These are phyloP conservation scores for Rhazya stricta DNA, from an alignment of 257 asterid species.

Conservation along the genomic window DNA sequence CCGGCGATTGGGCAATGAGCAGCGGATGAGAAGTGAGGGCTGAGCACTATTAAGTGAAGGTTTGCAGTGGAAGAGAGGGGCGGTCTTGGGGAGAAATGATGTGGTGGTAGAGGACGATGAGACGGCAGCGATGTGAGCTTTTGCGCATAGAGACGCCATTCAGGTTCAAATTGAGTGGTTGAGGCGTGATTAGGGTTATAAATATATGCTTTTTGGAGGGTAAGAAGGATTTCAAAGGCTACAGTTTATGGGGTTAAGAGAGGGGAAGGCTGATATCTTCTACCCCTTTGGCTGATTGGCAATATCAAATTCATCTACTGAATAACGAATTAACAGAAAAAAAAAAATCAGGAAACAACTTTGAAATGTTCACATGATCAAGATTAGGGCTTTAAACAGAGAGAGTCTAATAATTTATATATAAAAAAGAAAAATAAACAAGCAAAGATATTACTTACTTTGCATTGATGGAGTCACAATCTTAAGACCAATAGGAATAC, in stretches of 20 bases:
- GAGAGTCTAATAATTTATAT: conserved; percentile 6
- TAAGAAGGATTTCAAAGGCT: too few species aligned
- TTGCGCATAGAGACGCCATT: conserved; percentile 18
- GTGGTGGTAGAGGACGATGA: neutral
- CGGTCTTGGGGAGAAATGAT: conserved; percentile 12
- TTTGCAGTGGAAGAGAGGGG: neutral
- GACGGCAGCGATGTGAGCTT: neutral
- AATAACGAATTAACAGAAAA: neutral
- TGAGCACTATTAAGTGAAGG: neutral
- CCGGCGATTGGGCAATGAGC: conserved; percentile 45
- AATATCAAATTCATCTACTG: conserved; percentile 6
- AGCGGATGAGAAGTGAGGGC: conserved; percentile 36
- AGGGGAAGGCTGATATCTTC: too few species aligned
- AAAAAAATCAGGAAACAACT: neutral
- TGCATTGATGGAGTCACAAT: neutral
- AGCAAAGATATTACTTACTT: conserved; percentile 1
- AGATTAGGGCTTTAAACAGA: neutral
- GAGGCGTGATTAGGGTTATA: too few species aligned
- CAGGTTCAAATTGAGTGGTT: too few species aligned
- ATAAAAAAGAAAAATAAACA: too few species aligned
- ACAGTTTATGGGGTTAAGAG: too few species aligned
- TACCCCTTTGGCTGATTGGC: neutral
- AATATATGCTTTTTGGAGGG: too few species aligned
- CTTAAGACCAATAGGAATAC: neutral
- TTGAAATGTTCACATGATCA: neutral